Percentiles rank a stretch among this genome's conserved stretches.
Evolutionary conservation across 768 basidiomycete genomes (phyloP).

Genomic region (Calocybe indica): DNA sequence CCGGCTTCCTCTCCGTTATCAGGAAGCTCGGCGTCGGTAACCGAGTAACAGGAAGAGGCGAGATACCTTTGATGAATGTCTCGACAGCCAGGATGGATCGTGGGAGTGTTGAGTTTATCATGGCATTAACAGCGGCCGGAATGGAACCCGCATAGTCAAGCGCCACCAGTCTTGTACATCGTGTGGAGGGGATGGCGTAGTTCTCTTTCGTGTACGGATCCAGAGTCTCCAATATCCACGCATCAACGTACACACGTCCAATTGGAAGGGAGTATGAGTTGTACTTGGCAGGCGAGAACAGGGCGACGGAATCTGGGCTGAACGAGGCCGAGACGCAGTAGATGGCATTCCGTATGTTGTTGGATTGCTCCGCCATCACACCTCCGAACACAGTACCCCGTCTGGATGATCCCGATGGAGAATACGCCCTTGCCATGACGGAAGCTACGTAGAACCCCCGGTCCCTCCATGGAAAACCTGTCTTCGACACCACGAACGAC

Average conservation of each 20-base stretch:
- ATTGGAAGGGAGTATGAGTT: slow-evolving; percentile 72
- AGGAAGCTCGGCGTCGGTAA: slow-evolving; percentile 62
- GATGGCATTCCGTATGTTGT: slow-evolving; percentile 52
- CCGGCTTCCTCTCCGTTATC: slow-evolving; percentile 45
- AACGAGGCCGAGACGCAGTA: slow-evolving; percentile 84
- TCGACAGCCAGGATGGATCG: slow-evolving; percentile 72
- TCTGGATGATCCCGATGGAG: slow-evolving; percentile 35
- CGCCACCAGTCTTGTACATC: slow-evolving; percentile 79
- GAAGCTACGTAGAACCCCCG: slow-evolving; percentile 80
- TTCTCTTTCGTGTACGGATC: slow-evolving; percentile 94
- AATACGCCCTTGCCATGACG: slow-evolving; percentile 57
- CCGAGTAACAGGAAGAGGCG: slow-evolving; percentile 62
- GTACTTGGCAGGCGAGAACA: slow-evolving; percentile 60
- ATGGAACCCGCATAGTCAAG: slow-evolving; percentile 85
- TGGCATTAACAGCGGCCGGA: slow-evolving; percentile 78
- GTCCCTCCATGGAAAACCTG: slow-evolving; percentile 86
- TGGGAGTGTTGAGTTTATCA: slow-evolving; percentile 77
- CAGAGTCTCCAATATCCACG: slow-evolving; percentile 94
- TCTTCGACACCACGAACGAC: slow-evolving; percentile 64
- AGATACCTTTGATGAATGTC: slow-evolving; percentile 56
- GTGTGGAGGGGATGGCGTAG: slow-evolving; percentile 89
- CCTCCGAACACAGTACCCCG: slow-evolving; percentile 31
- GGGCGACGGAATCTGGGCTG: slow-evolving; percentile 52
- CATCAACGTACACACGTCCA: slow-evolving; percentile 82
- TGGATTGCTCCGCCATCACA: slow-evolving; percentile 32